Evolutionary conservation across 768 basidiomycete species (phyloP), one percentile per base, ranked within the genome.

Genomic region (Russula brevipes): DNA sequence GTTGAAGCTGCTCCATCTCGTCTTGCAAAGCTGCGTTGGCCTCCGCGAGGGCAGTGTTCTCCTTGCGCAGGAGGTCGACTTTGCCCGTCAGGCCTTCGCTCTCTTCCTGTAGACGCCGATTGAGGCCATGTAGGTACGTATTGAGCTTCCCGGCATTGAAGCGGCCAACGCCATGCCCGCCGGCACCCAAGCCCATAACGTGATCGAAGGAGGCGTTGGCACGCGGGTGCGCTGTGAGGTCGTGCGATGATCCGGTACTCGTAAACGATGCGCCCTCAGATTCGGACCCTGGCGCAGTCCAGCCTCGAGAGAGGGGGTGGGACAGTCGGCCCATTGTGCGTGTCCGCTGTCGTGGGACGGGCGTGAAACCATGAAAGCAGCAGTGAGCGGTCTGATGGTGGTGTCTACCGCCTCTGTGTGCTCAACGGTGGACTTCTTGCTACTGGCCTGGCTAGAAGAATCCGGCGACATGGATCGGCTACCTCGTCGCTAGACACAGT

Each of bases 121-220:
- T 96, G 55, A 96, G 77, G 10, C 88, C 86, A 73, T 95, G 91
- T 70, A 96, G 73, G 72, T 96, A 95, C 11, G 81, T 79, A 64
- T 96, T 95, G 66, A 96, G 74, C 74, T 94, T 96, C 17, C 82
- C 81, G 2, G 89, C 89, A 72, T 95, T 91, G 74, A 94, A 94
- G 35, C 87, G 78, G 16, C 87, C 86, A 36, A 91, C 82, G 17
- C 85, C 88, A 47, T 84, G 81, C 17, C 82, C 84, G 31, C 82
- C 82, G 6, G 81, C 80, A 9, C 85, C 87, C 52, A 88, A 84
- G 14, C 89, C 89, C 71, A 91, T 84, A 1, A 85, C 83, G 31
- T 89, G 89, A 69, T 94, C 94, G 65, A 94, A 92, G 8, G 91
- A 94, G 12, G 91, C 90, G 70, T 96, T 95, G 60, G 84, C 88